These are phyloP conservation scores for Trametes gibbosa DNA, from an alignment of 768 basidiomycete genomes.

Conservation along the genomic window DNA sequence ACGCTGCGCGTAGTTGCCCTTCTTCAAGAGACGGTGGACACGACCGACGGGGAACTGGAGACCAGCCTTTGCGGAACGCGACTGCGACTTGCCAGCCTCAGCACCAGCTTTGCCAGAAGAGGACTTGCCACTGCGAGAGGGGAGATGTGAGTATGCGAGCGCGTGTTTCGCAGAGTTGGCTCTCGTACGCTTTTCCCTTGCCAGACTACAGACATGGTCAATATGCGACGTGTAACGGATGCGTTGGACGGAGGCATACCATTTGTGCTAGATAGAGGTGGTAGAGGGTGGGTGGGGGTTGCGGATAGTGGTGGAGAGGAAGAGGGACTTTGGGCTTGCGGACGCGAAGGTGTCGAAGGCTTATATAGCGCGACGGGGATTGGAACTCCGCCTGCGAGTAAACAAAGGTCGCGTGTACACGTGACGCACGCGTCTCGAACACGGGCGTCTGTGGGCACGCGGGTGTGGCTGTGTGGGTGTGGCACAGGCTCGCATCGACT, in stretches of 20 bases:
- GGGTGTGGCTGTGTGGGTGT: neutral
- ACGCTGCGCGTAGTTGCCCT: constrained; percentile 69
- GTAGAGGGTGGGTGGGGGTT: constrained; percentile 14
- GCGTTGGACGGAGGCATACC: constrained; percentile 29
- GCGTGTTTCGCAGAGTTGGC: neutral
- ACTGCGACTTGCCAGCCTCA: constrained; percentile 53
- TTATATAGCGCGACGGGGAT: constrained; percentile 28
- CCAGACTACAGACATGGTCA: constrained; percentile 41
- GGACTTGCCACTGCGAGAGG: constrained; percentile 41
- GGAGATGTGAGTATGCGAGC: constrained; percentile 3
- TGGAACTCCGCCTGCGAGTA: constrained; percentile 27
- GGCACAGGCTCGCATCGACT: constrained; percentile 5
- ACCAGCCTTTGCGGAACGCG: constrained; percentile 65
- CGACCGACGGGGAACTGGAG: constrained; percentile 80
- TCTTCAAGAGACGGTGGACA: constrained; percentile 76
- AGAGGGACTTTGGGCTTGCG: constrained; percentile 21
- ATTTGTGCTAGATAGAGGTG: constrained; percentile 28
- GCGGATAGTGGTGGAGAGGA: constrained; percentile 26
- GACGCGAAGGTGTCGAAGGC: constrained; percentile 25
- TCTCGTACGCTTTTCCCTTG: constrained; percentile 52
- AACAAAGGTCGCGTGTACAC: constrained; percentile 24
- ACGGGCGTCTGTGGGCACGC: constrained; percentile 16
- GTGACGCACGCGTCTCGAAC: constrained; percentile 24
- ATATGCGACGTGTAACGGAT: constrained; percentile 1
- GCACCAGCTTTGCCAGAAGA: constrained; percentile 46